A percentile compares a stretch with the other conserved stretches of the same genome.
Evolutionary conservation across 2,329 filamentous ascomycete species (phyloP).

Genomic region (Leptographium flavum): DNA sequence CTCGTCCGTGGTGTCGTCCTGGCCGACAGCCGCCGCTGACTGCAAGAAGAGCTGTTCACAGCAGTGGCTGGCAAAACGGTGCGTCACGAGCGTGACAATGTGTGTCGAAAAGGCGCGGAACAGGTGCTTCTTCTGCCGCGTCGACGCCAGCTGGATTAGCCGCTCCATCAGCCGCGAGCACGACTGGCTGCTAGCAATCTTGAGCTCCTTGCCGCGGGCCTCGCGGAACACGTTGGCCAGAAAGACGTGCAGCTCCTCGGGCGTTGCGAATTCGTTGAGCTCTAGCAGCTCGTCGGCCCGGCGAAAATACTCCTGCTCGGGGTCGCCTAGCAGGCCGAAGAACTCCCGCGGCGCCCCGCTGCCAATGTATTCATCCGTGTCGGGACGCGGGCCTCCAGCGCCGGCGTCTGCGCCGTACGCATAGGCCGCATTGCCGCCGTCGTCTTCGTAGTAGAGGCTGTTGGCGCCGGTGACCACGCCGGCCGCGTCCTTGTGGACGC

Average conservation of each 20-base stretch:
- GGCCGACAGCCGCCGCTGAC: conserved; percentile 36
- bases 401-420: neutral
- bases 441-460: conserved; percentile 13
- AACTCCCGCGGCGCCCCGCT: conserved; percentile 51
- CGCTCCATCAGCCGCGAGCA: conserved; percentile 89
- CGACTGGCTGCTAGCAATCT: conserved; percentile 88
- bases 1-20: conserved; percentile 19
- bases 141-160: conserved; percentile 67
- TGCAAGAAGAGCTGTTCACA: conserved; percentile 86
- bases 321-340: conserved; percentile 82
- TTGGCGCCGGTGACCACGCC: conserved; percentile 4
- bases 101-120: conserved; percentile 78
- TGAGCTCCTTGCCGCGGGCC: conserved; percentile 83
- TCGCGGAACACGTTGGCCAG: conserved; percentile 75
- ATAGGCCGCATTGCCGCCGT: neutral
- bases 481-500: neutral
- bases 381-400: neutral
- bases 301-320: conserved; percentile 93
- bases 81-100: conserved; percentile 80
- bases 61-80: conserved; percentile 94
- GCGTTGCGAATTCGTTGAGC: conserved; percentile 66
- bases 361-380: neutral
- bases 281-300: conserved; percentile 82
- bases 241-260: conserved; percentile 57
- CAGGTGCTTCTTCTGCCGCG: conserved; percentile 68